Conservation (phyloP, 139 green algal species). For the Coelastrella sp. region DNA sequence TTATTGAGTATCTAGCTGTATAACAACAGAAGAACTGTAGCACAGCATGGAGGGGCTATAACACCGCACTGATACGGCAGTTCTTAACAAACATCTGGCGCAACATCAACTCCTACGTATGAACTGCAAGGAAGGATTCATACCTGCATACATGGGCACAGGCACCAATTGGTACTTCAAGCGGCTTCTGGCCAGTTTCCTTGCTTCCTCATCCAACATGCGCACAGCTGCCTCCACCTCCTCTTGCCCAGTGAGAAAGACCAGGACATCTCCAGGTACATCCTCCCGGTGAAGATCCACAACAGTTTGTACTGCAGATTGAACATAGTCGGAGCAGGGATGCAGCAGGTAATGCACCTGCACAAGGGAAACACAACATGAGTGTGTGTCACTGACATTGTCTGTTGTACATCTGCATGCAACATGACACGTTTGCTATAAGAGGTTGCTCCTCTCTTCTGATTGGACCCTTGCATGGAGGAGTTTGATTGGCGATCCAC, state of each 20-base stretch:
- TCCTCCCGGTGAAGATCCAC: constrained; percentile 80
- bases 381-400: neutral
- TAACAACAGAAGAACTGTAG: no score
- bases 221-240: constrained; percentile 76
- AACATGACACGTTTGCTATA: no score
- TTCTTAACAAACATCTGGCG: no score
- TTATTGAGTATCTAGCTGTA: no score
- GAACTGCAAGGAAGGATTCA: neutral
- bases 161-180: constrained; percentile 66
- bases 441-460: no score
- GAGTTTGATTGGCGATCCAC: no score
- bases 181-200: constrained; percentile 47
- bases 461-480: no score
- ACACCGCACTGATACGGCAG: no score
- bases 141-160: constrained; percentile 77
- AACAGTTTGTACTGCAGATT: constrained; percentile 76
- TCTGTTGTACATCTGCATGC: no score
- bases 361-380: neutral
- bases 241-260: constrained; percentile 90
- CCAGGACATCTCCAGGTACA: constrained; percentile 90
- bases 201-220: constrained; percentile 77
- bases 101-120: no score
- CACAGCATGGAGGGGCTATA: no score
- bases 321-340: constrained; percentile 78
- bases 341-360: constrained; percentile 86